Percentiles rank a stretch among this genome's conserved stretches.
phyloP scores from a whole-genome alignment of 1,284 basidiomycete species.

The Ceratobasidium sp. region DNA sequence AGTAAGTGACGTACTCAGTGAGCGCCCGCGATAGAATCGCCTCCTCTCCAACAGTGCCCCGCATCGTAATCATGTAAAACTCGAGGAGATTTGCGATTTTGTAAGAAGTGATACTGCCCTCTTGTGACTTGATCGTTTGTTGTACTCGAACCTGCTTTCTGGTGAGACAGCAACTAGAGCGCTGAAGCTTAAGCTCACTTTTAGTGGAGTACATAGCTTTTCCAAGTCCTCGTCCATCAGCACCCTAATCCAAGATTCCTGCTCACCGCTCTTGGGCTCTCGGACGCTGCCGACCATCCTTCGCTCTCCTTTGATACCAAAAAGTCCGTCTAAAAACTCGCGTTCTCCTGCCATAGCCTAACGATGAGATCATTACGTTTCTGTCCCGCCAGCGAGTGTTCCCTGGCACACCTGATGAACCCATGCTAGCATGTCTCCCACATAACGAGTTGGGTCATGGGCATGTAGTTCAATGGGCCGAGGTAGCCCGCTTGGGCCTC shows the following conservation, averaged over 20 bases:
- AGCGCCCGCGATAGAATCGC: slow-evolving; percentile 83
- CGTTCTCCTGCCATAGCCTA: slow-evolving; percentile 88
- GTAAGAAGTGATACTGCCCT: slow-evolving; percentile 91
- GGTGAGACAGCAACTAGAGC: slow-evolving; percentile 30
- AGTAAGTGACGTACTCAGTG: slow-evolving; percentile 72
- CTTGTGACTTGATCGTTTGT: slow-evolving; percentile 92
- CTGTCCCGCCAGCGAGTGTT: background rate
- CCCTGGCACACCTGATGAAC: slow-evolving; percentile 76
- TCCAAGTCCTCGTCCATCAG: slow-evolving; percentile 86
- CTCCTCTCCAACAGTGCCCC: slow-evolving; percentile 85
- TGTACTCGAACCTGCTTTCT: slow-evolving; percentile 78
- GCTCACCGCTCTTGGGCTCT: slow-evolving; percentile 64
- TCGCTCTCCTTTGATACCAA: slow-evolving; percentile 72
- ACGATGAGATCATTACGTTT: background rate
- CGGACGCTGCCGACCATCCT: slow-evolving; percentile 84
- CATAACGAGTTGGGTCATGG: slow-evolving; percentile 95
- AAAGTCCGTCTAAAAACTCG: slow-evolving; percentile 90
- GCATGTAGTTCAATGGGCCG: slow-evolving; percentile 97
- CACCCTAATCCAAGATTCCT: slow-evolving; percentile 83
- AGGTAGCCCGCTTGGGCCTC: slow-evolving; percentile 88
- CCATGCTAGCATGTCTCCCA: slow-evolving; percentile 99
- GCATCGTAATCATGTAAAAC: slow-evolving; percentile 95
- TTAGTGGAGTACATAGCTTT: slow-evolving; percentile 87
- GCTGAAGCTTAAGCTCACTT: slow-evolving; percentile 62
- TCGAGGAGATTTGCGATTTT: slow-evolving; percentile 94